Evolutionary conservation across 805 yeast species (phyloP).

Genomic region (Ogataea pilisensis): DNA sequence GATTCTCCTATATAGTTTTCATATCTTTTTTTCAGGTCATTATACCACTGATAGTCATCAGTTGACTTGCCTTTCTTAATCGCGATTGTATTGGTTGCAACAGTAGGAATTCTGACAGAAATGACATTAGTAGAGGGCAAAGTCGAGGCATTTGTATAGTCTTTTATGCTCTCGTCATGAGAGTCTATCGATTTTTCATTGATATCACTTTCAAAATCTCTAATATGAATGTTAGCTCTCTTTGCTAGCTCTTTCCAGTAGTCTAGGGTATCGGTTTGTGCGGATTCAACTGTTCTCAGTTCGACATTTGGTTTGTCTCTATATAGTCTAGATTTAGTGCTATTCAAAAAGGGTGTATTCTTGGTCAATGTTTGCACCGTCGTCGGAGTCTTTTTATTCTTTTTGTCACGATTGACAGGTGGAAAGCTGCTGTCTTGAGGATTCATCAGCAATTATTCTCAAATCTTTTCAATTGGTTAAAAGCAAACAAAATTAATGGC

Average conservation of each 20-base stretch:
- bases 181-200: neutral
- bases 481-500: too few species aligned
- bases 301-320: conserved; percentile 13
- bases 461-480: too few species aligned
- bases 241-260: conserved; percentile 27
- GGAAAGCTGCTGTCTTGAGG: neutral
- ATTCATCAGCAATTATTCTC: too few species aligned
- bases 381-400: conserved; percentile 1
- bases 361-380: conserved; percentile 14
- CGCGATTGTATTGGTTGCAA: neutral
- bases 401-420: neutral
- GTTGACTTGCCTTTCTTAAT: neutral
- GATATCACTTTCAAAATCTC: neutral
- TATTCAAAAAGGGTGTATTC: conserved; percentile 21
- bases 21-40: conserved; percentile 32
- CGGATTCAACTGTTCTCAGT: conserved; percentile 12
- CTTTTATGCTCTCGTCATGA: neutral
- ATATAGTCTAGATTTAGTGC: conserved; percentile 20
- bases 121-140: neutral
- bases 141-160: neutral
- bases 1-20: conserved; percentile 28
- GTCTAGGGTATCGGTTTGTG: conserved; percentile 14
- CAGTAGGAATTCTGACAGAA: neutral
- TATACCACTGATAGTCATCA: conserved; percentile 32
- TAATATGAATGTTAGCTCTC: conserved; percentile 27